phyloP scores from a whole-genome alignment of 2,329 filamentous ascomycete species.

The Fusarium floridanum region DNA sequence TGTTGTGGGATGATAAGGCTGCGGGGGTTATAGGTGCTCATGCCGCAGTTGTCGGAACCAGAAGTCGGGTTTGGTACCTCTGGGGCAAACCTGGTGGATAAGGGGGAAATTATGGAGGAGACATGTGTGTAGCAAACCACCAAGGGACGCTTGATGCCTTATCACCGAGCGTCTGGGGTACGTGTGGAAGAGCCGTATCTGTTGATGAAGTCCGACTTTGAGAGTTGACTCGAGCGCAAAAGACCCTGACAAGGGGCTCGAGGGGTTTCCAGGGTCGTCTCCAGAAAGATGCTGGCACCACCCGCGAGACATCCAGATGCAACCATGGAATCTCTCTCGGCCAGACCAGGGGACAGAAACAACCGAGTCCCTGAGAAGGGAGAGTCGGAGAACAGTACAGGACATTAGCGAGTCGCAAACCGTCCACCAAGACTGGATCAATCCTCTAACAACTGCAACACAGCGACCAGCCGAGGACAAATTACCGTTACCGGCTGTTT shows the following conservation, averaged over 20 bases:
- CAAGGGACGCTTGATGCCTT: slow-evolving; percentile 27
- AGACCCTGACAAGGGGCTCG: slow-evolving; percentile 9
- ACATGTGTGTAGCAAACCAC: slow-evolving; percentile 6
- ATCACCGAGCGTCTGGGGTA: slow-evolving; percentile 27
- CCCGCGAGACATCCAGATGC: slow-evolving; percentile 1
- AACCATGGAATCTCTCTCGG: slow-evolving; percentile 12
- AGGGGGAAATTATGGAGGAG: slow-evolving; percentile 40
- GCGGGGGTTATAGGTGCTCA: slow-evolving; percentile 8
- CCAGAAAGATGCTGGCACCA: background rate
- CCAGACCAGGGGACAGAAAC: background rate
- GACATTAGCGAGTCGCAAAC: background rate
- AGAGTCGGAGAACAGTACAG: background rate
- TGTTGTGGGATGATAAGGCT: slow-evolving; percentile 36
- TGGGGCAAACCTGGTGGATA: slow-evolving; percentile 27
- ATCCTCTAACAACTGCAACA: background rate
- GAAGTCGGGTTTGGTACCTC: slow-evolving; percentile 15
- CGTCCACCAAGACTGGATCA: background rate
- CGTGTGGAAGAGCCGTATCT: slow-evolving; percentile 12
- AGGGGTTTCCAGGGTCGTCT: background rate
- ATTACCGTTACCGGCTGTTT: slow-evolving; percentile 13
- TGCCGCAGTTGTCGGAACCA: slow-evolving; percentile 18
- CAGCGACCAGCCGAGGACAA: slow-evolving; percentile 1
- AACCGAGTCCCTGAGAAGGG: background rate
- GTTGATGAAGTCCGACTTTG: background rate
- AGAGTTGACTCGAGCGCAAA: background rate